These are phyloP conservation scores for Bondarzewia mesenterica DNA, from an alignment of 1,284 basidiomycete genomes.

Conservation along the genomic window DNA sequence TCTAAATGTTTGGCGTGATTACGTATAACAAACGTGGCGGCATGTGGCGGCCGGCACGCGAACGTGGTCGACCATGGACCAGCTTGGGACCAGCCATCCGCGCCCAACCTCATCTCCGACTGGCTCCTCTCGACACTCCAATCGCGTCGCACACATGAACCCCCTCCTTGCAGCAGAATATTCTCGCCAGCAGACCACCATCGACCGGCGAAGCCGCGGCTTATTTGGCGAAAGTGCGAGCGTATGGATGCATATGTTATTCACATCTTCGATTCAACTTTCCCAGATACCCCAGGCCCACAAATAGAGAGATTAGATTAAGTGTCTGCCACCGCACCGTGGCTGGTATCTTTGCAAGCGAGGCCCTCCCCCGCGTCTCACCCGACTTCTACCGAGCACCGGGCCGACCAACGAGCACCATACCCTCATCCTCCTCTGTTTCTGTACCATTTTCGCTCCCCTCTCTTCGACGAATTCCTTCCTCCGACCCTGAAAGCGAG, in stretches of 20 bases:
- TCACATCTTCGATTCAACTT: too few species aligned
- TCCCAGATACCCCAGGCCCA: background rate
- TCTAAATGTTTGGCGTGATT: background rate
- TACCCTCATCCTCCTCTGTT: constrained; percentile 74
- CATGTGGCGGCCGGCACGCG: background rate
- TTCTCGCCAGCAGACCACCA: background rate
- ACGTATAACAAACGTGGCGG: background rate
- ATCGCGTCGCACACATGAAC: background rate
- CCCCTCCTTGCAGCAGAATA: background rate
- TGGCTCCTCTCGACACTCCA: background rate
- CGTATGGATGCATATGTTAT: too few species aligned
- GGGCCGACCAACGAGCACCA: constrained; percentile 66
- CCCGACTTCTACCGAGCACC: background rate
- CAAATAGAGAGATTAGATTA: background rate
- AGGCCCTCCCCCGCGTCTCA: too few species aligned
- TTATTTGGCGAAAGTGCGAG: too few species aligned
- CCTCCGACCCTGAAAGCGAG: constrained; percentile 23
- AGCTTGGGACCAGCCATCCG: too few species aligned
- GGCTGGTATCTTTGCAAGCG: background rate
- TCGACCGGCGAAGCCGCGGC: too few species aligned
- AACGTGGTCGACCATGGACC: too few species aligned
- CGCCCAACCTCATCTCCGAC: background rate
- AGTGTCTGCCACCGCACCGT: background rate
- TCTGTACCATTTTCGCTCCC: constrained; percentile 56
- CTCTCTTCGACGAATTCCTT: constrained; percentile 22